Percentiles rank a stretch among this genome's conserved stretches.
Conservation (phyloP, 345 rosid species). For the Pugionium cornutum region DNA sequence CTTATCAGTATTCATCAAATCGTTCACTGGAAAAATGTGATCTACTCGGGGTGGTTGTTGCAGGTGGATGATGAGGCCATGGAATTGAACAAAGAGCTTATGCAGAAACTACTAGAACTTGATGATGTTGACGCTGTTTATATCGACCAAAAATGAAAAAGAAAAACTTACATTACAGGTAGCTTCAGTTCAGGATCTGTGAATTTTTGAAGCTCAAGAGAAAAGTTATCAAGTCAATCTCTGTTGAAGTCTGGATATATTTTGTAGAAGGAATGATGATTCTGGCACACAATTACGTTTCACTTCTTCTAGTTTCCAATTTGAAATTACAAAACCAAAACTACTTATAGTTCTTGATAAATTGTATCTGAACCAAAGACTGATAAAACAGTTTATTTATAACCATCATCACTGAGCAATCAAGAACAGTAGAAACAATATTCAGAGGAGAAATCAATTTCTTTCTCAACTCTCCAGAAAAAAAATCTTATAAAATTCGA, state of each 20-base stretch:
- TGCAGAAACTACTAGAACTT: constrained; percentile 77
- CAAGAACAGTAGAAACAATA: no score
- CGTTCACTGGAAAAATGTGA: constrained; percentile 5
- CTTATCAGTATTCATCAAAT: neutral
- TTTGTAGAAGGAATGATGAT: constrained; percentile 16
- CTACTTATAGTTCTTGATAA: constrained; percentile 5
- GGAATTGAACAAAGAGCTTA: constrained; percentile 87
- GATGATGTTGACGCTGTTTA: constrained; percentile 92
- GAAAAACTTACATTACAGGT: neutral
- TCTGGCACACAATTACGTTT: constrained; percentile 10
- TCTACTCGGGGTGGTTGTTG: constrained; percentile 9
- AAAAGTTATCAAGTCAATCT: constrained; percentile 1
- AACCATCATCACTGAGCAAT: constrained; percentile 12
- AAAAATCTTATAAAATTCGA: no score
- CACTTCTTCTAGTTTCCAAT: constrained; percentile 3
- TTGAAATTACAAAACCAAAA: neutral
- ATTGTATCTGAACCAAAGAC: neutral
- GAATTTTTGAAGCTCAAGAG: neutral
- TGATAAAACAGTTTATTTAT: neutral
- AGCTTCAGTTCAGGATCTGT: constrained; percentile 15
- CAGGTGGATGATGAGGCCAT: constrained; percentile 93
- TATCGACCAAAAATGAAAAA: constrained; percentile 69
- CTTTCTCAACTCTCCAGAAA: no score
- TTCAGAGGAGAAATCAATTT: no score
- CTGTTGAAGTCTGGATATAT: constrained; percentile 29